Percentiles rank a stretch among this genome's conserved stretches.
These are phyloP conservation scores for Tuber melanosporum DNA, from an alignment of 495 filamentous ascomycete species.

Conservation along the genomic window DNA sequence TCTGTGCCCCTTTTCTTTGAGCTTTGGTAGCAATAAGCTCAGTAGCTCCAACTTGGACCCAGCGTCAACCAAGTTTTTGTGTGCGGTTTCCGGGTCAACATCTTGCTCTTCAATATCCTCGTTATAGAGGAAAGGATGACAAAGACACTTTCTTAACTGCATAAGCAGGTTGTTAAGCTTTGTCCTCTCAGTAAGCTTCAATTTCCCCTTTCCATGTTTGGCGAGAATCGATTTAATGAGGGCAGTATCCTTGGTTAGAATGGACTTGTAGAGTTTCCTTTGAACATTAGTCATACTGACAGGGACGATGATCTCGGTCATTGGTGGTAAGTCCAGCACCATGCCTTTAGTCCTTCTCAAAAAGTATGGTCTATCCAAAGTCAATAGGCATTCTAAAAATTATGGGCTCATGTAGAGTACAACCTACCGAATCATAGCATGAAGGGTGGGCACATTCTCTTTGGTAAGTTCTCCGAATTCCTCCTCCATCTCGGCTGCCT, in stretches of 20 bases:
- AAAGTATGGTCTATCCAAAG: constrained; percentile 45
- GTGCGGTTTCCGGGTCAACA: constrained; percentile 47
- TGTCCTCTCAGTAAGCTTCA: constrained; percentile 63
- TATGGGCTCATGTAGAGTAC: constrained; percentile 49
- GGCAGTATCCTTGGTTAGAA: constrained; percentile 78
- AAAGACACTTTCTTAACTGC: constrained; percentile 89
- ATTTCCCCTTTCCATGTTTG: constrained; percentile 43
- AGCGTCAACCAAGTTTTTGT: constrained; percentile 80
- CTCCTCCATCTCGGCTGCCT: constrained; percentile 66
- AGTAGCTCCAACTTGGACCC: constrained; percentile 83
- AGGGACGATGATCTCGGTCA: constrained; percentile 91
- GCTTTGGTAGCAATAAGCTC: constrained; percentile 81
- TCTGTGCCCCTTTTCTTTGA: constrained; percentile 80
- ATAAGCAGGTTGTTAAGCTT: constrained; percentile 89
- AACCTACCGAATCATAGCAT: constrained; percentile 63
- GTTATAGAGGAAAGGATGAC: constrained; percentile 93
- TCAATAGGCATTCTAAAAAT: constrained; percentile 12
- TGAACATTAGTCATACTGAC: constrained; percentile 88
- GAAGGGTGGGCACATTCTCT: constrained; percentile 72
- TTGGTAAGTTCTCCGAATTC: constrained; percentile 67
- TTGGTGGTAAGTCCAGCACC: constrained; percentile 78
- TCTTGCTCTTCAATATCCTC: constrained; percentile 75
- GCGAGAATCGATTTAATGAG: constrained; percentile 81
- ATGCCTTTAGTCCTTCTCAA: constrained; percentile 78
- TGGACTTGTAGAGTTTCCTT: constrained; percentile 89